Evolutionary conservation across 306 rosid genomes (phyloP), one percentile per base, ranked within the genome.

Genomic region (Sophora flavescens): DNA sequence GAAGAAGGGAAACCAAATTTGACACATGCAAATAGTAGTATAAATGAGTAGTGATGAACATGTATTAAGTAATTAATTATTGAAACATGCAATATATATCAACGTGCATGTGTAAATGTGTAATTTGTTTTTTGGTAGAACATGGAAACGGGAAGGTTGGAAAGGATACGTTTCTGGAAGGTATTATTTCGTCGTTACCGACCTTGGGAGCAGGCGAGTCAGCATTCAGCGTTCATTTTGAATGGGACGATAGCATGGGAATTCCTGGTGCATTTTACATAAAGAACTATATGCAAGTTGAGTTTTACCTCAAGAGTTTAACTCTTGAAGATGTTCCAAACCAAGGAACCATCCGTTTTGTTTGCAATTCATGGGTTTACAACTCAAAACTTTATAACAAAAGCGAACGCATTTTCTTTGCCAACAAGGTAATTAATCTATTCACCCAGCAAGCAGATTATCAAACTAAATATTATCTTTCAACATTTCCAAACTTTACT

Each of bases 301-400:
- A 93, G 84, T 93, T 93, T 65, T 91, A 42, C 54, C 85, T 93
- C 8, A 87, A 78, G 78, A 77, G 79, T 62, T 48, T 93, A 7
- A 89, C 97, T 5, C 91, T 91, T 3, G 90, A 88, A 22, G 80
- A 84, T 12, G 83, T 91, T 47, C 97, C 98, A 0, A 92, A 88
- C 50, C 82, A 84, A 9, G 97, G 91, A 13, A 38, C 68, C 12
- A 44, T 93, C 69, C 90, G 80, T 17, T 93, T 91, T 30, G 84
- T 83, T 2, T 93, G 98, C 89, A 89, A 88, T 80, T 93, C 98
- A 0, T 93, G 98, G 97, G 81, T 93, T 60, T 91, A 91, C 68
- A 91, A 92, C 17, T 38, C 81, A 1, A 35, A 63, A n/a, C 77
- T 84, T 28, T 89, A 93, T 47, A 12, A 47, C 75, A 71, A 84